A percentile compares a stretch with the other conserved stretches of the same genome.
Evolutionary conservation across 805 yeast genomes (phyloP).

Genomic region (Nakazawaea ernobii): DNA sequence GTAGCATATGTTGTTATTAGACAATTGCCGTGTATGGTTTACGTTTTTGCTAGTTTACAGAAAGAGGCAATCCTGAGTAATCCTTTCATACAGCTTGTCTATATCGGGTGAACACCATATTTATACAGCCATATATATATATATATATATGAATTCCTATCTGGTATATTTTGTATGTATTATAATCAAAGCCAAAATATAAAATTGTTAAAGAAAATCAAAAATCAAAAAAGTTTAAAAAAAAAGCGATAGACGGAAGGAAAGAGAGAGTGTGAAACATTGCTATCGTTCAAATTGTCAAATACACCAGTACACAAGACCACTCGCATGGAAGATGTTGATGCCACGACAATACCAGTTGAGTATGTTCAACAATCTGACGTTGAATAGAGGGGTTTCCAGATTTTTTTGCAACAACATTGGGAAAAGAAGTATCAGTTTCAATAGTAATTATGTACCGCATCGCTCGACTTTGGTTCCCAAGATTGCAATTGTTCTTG

Average conservation of each 20-base stretch:
- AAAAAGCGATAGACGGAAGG: neutral
- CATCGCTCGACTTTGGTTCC: neutral
- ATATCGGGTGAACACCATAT: too few species aligned
- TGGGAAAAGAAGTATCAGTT: neutral
- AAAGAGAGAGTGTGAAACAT: neutral
- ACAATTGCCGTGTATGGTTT: too few species aligned
- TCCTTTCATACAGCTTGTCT: too few species aligned
- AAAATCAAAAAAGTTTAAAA: too few species aligned
- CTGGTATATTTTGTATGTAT: neutral
- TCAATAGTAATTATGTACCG: neutral
- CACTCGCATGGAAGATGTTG: neutral
- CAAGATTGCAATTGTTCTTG: neutral
- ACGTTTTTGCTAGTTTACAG: neutral
- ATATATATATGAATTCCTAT: too few species aligned
- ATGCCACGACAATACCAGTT: neutral
- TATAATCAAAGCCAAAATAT: neutral
- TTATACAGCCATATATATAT: too few species aligned
- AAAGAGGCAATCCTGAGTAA: too few species aligned
- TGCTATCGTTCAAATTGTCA: neutral
- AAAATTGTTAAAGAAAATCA: neutral
- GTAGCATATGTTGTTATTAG: too few species aligned
- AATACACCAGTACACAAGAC: too few species aligned
- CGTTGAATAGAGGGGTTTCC: neutral
- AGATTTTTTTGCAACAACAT: neutral
- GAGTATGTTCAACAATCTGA: neutral